These are phyloP conservation scores for Penicillium sp. DNA, from an alignment of 2,329 filamentous ascomycete genomes.

Conservation along the genomic window DNA sequence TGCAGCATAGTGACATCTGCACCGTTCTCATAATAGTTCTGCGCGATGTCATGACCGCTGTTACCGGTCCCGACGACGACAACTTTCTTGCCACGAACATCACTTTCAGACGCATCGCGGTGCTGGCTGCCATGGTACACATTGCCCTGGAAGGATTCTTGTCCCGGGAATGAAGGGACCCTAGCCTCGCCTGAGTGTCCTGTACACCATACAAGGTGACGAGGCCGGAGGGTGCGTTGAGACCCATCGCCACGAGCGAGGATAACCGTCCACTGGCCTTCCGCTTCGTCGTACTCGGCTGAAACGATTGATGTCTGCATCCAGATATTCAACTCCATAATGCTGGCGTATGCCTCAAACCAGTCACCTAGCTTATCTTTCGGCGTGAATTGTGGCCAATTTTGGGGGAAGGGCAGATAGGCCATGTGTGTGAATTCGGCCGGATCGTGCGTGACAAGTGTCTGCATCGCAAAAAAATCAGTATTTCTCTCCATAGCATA, in stretches of 20 bases:
- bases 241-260: conserved; percentile 27
- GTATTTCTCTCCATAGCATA: neutral
- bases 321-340: conserved; percentile 52
- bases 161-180: conserved; percentile 42
- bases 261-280: conserved; percentile 40
- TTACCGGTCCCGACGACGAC: conserved; percentile 51
- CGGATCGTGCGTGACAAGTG: conserved; percentile 38
- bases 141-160: conserved; percentile 43
- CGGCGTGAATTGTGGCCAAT: conserved; percentile 45
- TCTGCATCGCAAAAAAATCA: conserved; percentile 3
- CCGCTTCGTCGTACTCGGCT: conserved; percentile 40
- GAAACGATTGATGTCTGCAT: conserved; percentile 40
- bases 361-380: conserved; percentile 51
- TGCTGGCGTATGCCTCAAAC: conserved; percentile 49
- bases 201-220: conserved; percentile 50
- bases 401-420: conserved; percentile 42
- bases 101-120: conserved; percentile 38
- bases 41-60: conserved; percentile 51
- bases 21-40: conserved; percentile 51
- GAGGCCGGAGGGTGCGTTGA: conserved; percentile 36
- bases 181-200: conserved; percentile 46
- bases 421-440: conserved; percentile 40
- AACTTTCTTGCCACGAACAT: conserved; percentile 45
- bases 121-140: conserved; percentile 47
- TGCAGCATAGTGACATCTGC: conserved; percentile 55